Percentiles rank a stretch among this genome's conserved stretches.
phyloP scores from a whole-genome alignment of 2,329 filamentous ascomycete species.

The Alternaria triticimaculans region DNA sequence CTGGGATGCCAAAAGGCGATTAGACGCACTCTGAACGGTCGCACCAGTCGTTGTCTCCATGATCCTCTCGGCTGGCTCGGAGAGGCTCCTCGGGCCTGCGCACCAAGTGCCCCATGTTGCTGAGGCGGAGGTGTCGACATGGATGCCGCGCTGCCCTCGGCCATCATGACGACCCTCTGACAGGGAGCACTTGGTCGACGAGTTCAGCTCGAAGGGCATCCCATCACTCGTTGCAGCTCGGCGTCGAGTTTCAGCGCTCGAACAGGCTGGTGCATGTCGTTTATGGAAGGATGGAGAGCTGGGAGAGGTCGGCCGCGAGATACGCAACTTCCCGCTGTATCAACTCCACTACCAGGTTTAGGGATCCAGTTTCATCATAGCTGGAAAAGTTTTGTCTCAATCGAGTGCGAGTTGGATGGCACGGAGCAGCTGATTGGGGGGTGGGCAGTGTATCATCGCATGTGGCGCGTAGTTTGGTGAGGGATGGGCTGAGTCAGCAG shows the following conservation, averaged over 20 bases:
- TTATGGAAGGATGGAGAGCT: constrained; percentile 24
- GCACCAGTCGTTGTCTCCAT: constrained; percentile 28
- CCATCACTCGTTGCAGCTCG: constrained; percentile 32
- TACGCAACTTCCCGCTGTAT: constrained; percentile 22
- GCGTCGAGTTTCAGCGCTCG: constrained; percentile 34
- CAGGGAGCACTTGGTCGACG: constrained; percentile 31
- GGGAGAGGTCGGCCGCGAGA: constrained; percentile 16
- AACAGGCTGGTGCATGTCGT: constrained; percentile 33
- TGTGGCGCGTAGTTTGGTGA: constrained; percentile 14
- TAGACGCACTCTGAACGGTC: constrained; percentile 33
- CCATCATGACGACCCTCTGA: constrained; percentile 11
- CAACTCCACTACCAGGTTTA: constrained; percentile 15
- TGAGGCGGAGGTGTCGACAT: constrained; percentile 33
- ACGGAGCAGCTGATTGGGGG: constrained; percentile 17
- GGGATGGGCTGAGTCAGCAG: constrained; percentile 19
- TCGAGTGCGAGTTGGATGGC: neutral
- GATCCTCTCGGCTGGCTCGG: constrained; percentile 26
- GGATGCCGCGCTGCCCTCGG: constrained; percentile 20
- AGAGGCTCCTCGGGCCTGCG: constrained; percentile 28
- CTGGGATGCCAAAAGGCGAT: constrained; percentile 37
- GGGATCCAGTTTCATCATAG: constrained; percentile 3
- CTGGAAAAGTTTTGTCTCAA: constrained; percentile 5
- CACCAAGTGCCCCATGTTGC: constrained; percentile 42
- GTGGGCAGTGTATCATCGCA: constrained; percentile 3
- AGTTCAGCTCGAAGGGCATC: constrained; percentile 14